These are phyloP conservation scores for Lentinula novae-zelandiae DNA, from an alignment of 1,284 basidiomycete species.

Conservation along the genomic window DNA sequence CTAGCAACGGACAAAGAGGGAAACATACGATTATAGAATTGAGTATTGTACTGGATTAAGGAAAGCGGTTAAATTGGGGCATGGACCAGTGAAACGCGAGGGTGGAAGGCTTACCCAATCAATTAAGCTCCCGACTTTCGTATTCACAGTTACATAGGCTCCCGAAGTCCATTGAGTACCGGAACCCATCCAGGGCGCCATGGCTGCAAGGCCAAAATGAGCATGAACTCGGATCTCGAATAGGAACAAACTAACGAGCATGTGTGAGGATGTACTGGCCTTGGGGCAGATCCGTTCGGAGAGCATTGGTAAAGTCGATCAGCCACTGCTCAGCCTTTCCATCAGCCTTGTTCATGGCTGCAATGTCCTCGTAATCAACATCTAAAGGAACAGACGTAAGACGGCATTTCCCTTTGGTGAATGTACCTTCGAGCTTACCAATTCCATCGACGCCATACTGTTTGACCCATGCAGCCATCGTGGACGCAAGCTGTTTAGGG, in stretches of 20 bases:
- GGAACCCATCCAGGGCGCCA: constrained; percentile 50
- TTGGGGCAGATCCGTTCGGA: constrained; percentile 30
- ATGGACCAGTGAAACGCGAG: neutral
- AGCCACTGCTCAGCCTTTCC: constrained; percentile 37
- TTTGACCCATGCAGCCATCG: constrained; percentile 48
- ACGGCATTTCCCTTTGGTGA: neutral
- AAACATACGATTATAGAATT: constrained; percentile 60
- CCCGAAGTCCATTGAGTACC: constrained; percentile 47
- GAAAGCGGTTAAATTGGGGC: neutral
- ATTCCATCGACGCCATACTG: constrained; percentile 48
- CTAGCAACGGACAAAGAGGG: neutral
- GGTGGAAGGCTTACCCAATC: constrained; percentile 35
- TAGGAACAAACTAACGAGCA: constrained; percentile 27
- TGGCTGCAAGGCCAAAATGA: constrained; percentile 25
- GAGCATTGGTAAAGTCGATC: constrained; percentile 36
- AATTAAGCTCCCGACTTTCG: constrained; percentile 51
- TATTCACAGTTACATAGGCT: constrained; percentile 56
- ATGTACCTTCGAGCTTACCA: constrained; percentile 26
- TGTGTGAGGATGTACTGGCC: constrained; percentile 34
- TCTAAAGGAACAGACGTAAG: constrained; percentile 18
- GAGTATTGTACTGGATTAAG: neutral
- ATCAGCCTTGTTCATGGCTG: neutral
- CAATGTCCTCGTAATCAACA: constrained; percentile 49
- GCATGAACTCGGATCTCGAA: neutral
- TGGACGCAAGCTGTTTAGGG: constrained; percentile 42